Base-by-base conservation (phyloP, 139 green algal genomes). In the Yamagishiella unicocca region DNA sequence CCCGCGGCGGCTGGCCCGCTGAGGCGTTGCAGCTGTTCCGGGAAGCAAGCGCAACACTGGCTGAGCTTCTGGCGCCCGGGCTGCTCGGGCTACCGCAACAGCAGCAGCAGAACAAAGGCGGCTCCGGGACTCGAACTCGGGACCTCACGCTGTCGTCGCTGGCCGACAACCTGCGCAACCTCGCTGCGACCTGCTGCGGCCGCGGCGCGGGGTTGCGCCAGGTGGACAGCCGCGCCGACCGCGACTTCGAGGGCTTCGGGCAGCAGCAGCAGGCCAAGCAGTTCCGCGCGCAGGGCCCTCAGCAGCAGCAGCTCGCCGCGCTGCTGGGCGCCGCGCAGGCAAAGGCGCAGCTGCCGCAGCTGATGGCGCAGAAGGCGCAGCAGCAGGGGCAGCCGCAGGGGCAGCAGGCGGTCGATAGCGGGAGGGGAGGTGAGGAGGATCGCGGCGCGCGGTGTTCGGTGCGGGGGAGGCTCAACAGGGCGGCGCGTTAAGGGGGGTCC, bases 211-310 rank as follows among this genome's bases (percentile, higher is more conserved):
- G 58, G 19, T 12, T 77, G 33, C 31, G 62, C 40, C n/a, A 68
- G 31, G 43, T 78, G 24, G 33, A 45, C 42, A n/a, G 2, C 2
- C 38, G 24, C 0, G 42, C 61, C 1, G 25, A 76, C 61, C 79
- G 58, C 53, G 79, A 75, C 14, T 85, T 64, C 19, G 61, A 75
- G 79, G 79, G 79, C 4, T 73, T 85, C 31, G 40, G 38, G 0
- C 9, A 7, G 31, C 74, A 31, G 31, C 24, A 40, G 72, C 43
- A 55, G 45, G 72, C 27, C 9, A 80, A 25, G 72, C 72, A 80
- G 72, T 64, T 42, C 64, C 10, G 66, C 25, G 6, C 6, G 17
- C 46, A 66, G 45, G 73, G 42, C 29, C 24, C n/a, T n/a, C 40
- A 17, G 42, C 35, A 68, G 74, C 33, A 10, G 7, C 7, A 21